Evolutionary conservation across 495 filamentous ascomycete genomes (phyloP).

Genomic region (Talaromyces ruber): DNA sequence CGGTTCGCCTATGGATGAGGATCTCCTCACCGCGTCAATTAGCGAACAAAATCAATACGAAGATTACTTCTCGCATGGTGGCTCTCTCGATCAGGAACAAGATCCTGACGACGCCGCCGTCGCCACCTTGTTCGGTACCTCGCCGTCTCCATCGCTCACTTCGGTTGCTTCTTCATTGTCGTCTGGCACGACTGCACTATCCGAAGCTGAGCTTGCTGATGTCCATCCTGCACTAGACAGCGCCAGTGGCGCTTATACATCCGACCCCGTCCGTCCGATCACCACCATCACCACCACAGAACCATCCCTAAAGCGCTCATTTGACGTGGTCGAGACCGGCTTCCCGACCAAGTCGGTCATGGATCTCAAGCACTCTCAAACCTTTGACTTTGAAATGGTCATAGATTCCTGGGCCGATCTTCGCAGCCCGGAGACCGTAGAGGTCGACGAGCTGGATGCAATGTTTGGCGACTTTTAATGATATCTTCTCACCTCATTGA

Average conservation of each 20-base stretch:
- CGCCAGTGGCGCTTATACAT: neutral
- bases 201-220: conserved; percentile 16
- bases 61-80: conserved; percentile 35
- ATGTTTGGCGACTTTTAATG: conserved; percentile 53
- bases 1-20: conserved; percentile 26
- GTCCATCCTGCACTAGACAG: neutral
- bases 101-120: conserved; percentile 30
- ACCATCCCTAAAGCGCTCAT: conserved; percentile 31
- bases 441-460: conserved; percentile 87
- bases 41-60: conserved; percentile 25
- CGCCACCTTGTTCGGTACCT: conserved; percentile 32
- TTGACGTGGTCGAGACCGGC: conserved; percentile 39
- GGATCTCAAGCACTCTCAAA: neutral
- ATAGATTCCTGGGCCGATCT: conserved; percentile 52
- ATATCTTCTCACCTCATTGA: neutral
- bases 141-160: conserved; percentile 37
- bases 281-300: conserved; percentile 16
- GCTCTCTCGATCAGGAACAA: conserved; percentile 15
- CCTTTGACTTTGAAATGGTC: conserved; percentile 20
- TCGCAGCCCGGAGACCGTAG: conserved; percentile 78
- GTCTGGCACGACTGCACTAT: conserved; percentile 36
- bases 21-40: conserved; percentile 24
- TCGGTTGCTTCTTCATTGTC: conserved; percentile 39
- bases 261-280: neutral
- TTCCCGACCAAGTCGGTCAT: conserved; percentile 41